A percentile compares a stretch with the other conserved stretches of the same genome.
These are phyloP conservation scores for Aspergillus amoenus DNA, from an alignment of 2,329 filamentous ascomycete species.

Conservation along the genomic window DNA sequence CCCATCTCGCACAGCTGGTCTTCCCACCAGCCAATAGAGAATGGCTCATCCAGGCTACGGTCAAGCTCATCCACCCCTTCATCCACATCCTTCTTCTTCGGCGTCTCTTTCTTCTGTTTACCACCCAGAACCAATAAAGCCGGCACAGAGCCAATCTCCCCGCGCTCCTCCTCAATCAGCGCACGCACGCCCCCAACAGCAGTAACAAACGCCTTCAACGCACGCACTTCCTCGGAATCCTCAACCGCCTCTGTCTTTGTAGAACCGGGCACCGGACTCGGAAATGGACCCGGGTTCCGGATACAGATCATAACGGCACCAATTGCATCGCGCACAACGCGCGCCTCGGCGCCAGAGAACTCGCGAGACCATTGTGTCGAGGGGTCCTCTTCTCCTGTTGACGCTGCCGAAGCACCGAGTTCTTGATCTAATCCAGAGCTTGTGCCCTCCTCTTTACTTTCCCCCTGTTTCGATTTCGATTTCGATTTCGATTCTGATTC, in stretches of 20 bases:
- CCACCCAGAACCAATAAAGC: conserved; percentile 37
- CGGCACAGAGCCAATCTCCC: conserved; percentile 38
- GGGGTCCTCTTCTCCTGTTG: conserved; percentile 8
- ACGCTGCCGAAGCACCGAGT: not conserved
- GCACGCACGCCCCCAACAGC: conserved; percentile 39
- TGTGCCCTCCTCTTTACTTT: not conserved
- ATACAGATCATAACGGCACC: conserved; percentile 44
- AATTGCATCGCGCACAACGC: conserved; percentile 46
- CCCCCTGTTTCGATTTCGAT: too few relatives aligned
- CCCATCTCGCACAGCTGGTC: conserved; percentile 42
- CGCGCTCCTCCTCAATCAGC: conserved; percentile 43
- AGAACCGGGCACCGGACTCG: not conserved
- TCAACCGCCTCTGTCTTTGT: conserved; percentile 5
- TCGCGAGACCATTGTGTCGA: conserved; percentile 38
- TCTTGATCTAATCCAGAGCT: not conserved
- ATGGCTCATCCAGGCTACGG: conserved; percentile 25
- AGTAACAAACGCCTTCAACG: conserved; percentile 34
- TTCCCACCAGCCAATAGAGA: conserved; percentile 44
- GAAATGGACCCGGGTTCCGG: conserved; percentile 22
- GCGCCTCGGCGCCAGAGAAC: conserved; percentile 43
- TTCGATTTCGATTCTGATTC: too few relatives aligned
- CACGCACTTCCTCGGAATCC: conserved; percentile 22
- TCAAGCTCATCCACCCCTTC: conserved; percentile 12
- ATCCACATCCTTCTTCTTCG: not conserved
- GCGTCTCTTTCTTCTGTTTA: conserved; percentile 11